Conservation (phyloP, 2,329 filamentous ascomycete genomes). For the Shiraia sp. region DNA sequence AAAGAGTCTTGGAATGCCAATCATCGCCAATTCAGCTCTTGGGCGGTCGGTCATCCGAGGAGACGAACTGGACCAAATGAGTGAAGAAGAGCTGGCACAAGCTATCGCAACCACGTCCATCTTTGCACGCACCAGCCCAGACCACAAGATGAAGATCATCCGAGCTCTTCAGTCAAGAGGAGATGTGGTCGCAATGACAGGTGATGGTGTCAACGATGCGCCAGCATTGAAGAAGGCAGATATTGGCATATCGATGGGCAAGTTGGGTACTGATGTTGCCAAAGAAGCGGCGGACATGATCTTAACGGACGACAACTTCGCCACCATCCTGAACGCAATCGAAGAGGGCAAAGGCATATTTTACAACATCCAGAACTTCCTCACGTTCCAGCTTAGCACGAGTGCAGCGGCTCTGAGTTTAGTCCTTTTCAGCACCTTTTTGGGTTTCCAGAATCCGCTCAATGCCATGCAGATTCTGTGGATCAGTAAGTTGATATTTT, state of each 20-base stretch:
- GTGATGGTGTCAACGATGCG: conserved; percentile 96
- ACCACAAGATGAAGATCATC: conserved; percentile 98
- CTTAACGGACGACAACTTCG: conserved; percentile 85
- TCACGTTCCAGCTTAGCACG: conserved; percentile 97
- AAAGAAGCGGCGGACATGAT: conserved; percentile 97
- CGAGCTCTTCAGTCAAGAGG: conserved; percentile 86
- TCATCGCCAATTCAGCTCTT: conserved; percentile 63
- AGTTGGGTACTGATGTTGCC: conserved; percentile 91
- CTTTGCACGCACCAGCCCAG: conserved; percentile 93
- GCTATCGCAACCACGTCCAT: conserved; percentile 89
- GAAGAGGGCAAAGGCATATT: conserved; percentile 99
- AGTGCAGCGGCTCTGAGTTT: conserved; percentile 90
- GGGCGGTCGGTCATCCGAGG: conserved; percentile 78
- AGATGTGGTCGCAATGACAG: conserved; percentile 98
- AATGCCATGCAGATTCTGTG: conserved; percentile 99
- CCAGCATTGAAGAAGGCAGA: conserved; percentile 96
- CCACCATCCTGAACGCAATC: conserved; percentile 89
- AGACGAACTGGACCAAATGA: conserved; percentile 93
- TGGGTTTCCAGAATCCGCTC: conserved; percentile 92
- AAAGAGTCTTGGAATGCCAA: conserved; percentile 90
- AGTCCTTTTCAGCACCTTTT: conserved; percentile 87
- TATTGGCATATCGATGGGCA: conserved; percentile 97
- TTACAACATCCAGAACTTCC: conserved; percentile 99
- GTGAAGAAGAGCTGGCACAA: conserved; percentile 77
- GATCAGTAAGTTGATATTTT: conserved; percentile 75